Evolutionary conservation across 2,329 filamentous ascomycete species (phyloP), one percentile per base, ranked within the genome.

Genomic region (Colletotrichum tamarilloi): DNA sequence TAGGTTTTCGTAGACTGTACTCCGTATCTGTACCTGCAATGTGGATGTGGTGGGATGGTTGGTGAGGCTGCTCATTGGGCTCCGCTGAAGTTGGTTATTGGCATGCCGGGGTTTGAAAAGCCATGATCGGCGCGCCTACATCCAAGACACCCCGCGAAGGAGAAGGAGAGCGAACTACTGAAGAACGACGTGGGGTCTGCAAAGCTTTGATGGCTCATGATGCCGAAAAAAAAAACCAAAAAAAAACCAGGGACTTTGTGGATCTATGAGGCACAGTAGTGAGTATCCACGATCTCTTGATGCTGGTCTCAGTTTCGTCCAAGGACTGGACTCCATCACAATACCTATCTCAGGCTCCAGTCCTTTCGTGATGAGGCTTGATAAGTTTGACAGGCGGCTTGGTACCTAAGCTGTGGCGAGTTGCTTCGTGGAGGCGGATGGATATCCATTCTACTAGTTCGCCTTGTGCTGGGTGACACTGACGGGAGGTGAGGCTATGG

Each of bases 11-110:
- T 42, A 42, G 38, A 19, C 38, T 42, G 38, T 24, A 24, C 24
- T 24, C 24, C 24, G 24, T 42, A 22, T 49, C 42, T n/a, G 42
- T 49, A 55, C 56, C 46, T 32, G 57, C 32, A 56, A 9, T 22
- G 68, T 67, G 62, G 68, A 62, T 67, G 67, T 46, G 19, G 62
- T 55, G 55, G 62, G 67, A 70, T 64, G 67, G 53, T 59, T 52
- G 53, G 28, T 52, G 60, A 71, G 56, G 68, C 62, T 52, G 68
- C 46, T 67, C 24, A 67, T 72, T 72, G 68, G 63, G 46, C 63
- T 62, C 55, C 35, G 26, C 32, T 16, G 63, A 57, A 52, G 62
- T 56, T 67, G 58, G 30, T 49, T 56, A 19, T 19, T 28, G 16
- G 32, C 32, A 19, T 42, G 49, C 55, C 63, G 68, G 63, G 63